Percentiles rank a stretch among this genome's conserved stretches.
Evolutionary conservation across 306 rosid species (phyloP).

Genomic region (Pyrus betulifolia): DNA sequence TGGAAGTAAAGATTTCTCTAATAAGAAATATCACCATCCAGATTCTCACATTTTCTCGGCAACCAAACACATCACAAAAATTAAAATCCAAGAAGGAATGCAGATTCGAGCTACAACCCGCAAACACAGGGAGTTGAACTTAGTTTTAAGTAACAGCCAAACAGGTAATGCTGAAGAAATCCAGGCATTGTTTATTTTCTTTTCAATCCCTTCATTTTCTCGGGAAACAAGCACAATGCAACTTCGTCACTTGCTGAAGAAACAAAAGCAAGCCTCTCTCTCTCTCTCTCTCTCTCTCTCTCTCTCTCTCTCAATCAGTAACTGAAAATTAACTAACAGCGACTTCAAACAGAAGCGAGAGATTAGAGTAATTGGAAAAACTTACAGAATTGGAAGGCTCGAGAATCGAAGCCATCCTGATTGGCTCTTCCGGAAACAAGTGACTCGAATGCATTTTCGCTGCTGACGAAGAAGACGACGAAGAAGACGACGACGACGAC

Average conservation of each 20-base stretch:
- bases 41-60: neutral
- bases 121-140: neutral
- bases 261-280: neutral
- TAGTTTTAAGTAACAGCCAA: neutral
- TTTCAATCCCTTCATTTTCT: neutral
- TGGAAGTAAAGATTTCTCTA: neutral
- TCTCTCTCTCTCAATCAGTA: neutral
- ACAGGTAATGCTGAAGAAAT: neutral
- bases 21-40: too few species aligned
- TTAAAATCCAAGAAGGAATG: too few species aligned
- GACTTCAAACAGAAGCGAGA: neutral
- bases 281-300: too few species aligned
- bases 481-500: neutral
- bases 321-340: neutral
- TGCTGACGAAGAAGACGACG: neutral
- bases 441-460: slow-evolving; percentile 48
- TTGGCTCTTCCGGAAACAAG: slow-evolving; percentile 76
- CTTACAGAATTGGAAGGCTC: slow-evolving; percentile 80
- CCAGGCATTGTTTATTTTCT: neutral
- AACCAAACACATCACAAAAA: neutral
- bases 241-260: neutral
- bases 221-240: neutral
- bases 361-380: neutral
- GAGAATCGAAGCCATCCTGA: slow-evolving; percentile 71
- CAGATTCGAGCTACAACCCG: neutral